A percentile compares a stretch with the other conserved stretches of the same genome.
phyloP scores from a whole-genome alignment of 805 yeast genomes.

The Schwanniomyces yamadae region DNA sequence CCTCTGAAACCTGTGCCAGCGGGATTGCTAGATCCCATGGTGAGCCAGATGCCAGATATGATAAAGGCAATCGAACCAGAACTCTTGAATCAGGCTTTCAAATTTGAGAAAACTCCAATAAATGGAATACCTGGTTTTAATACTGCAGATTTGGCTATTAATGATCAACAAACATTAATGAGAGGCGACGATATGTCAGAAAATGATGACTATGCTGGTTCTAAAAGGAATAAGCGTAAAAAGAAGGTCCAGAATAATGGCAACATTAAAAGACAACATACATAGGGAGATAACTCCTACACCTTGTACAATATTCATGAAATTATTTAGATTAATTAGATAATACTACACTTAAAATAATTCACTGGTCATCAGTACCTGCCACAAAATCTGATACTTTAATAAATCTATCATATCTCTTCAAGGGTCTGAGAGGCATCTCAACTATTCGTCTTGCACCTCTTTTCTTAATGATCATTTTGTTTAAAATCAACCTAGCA shows the following conservation, averaged over 20 bases:
- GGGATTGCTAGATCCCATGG: slow-evolving; percentile 36
- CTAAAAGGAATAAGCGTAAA: slow-evolving; percentile 32
- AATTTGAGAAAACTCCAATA: slow-evolving; percentile 62
- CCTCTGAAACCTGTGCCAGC: slow-evolving; percentile 35
- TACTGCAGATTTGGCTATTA: slow-evolving; percentile 61
- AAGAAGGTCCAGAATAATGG: slow-evolving; percentile 32
- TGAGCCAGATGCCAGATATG: slow-evolving; percentile 41
- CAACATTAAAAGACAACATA: slow-evolving; percentile 38
- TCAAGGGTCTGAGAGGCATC: slow-evolving; percentile 22
- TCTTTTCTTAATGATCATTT: slow-evolving; percentile 19
- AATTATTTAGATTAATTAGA: background rate
- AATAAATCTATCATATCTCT: slow-evolving; percentile 22
- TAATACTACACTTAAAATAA: no score
- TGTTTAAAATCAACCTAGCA: slow-evolving; percentile 36
- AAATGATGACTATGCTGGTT: slow-evolving; percentile 34
- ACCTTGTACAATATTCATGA: background rate
- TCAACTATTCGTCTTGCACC: slow-evolving; percentile 11
- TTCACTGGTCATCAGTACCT: background rate
- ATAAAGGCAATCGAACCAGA: slow-evolving; percentile 50
- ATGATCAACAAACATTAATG: slow-evolving; percentile 43
- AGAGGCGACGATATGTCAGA: slow-evolving; percentile 42
- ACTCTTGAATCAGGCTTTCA: slow-evolving; percentile 49
- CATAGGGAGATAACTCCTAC: slow-evolving; percentile 10
- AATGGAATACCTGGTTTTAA: slow-evolving; percentile 80
- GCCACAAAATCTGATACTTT: slow-evolving; percentile 19